Conservation (phyloP, 495 filamentous ascomycete genomes). For the Daldinia vernicosa region DNA sequence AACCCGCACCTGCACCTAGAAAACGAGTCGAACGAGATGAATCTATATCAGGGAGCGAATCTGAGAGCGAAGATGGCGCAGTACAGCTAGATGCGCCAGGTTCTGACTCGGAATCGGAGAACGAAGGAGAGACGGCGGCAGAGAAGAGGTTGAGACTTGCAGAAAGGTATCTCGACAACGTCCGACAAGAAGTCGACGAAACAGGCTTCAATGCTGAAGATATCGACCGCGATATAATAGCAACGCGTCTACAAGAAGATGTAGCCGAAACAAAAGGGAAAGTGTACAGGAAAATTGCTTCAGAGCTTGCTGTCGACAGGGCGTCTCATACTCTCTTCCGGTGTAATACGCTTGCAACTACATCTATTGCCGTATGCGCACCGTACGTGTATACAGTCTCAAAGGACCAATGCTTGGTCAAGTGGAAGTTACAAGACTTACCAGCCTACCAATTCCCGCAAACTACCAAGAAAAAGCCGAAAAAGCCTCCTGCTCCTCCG, state of each 20-base stretch:
- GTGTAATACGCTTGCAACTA: conserved; percentile 78
- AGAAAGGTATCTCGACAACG: conserved; percentile 91
- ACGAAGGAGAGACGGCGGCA: conserved; percentile 80
- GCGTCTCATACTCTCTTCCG: conserved; percentile 76
- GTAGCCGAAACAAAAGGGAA: conserved; percentile 93
- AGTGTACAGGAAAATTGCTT: conserved; percentile 80
- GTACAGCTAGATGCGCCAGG: conserved; percentile 49
- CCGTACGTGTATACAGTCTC: conserved; percentile 86
- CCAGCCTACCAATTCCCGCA: conserved; percentile 64
- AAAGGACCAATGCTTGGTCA: conserved; percentile 84
- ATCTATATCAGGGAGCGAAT: conserved; percentile 88
- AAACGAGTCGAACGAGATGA: conserved; percentile 70
- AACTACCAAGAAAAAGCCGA: conserved; percentile 64
- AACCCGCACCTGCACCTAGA: conserved; percentile 59
- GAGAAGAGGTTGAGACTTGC: conserved; percentile 88
- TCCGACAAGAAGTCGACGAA: conserved; percentile 79
- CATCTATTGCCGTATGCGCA: conserved; percentile 77
- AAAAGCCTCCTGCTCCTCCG: conserved; percentile 69
- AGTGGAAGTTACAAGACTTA: conserved; percentile 80
- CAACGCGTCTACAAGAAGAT: conserved; percentile 87
- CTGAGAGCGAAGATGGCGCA: conserved; percentile 66
- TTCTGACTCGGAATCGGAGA: conserved; percentile 63
- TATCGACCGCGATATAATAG: conserved; percentile 90
- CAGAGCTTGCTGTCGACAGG: conserved; percentile 68
- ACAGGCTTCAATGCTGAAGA: conserved; percentile 91